Evolutionary conservation across 306 rosid species (phyloP), one percentile per base, ranked within the genome.

Genomic region (Cucumis sativus): DNA sequence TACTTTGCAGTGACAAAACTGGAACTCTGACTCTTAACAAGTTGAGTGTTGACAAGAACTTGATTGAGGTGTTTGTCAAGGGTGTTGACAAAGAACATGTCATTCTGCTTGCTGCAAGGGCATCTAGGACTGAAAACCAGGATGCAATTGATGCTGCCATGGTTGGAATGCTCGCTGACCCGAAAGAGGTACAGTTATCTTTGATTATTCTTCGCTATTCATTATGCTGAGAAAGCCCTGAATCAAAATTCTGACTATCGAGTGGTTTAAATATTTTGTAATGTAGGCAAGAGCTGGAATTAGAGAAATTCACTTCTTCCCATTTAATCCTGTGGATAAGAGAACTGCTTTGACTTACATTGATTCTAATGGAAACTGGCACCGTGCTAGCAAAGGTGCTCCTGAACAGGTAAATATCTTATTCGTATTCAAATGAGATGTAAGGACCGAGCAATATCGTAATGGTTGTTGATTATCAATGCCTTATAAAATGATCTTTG

Each of bases 131-230:
- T 16, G 99, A 95, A 78, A 95, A 95, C 82, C 99, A 95, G 90
- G 99, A 95, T 58, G 99, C 99, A 66, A 95, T 95, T 66, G 99
- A 95, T 77, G 89, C 97, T 49, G 99, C 97, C 83, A 90, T 95
- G 84, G 99, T 95, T 78, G 97, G 97, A 85, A 95, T 87, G 88
- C 99, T 95, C 79, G 99, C 99, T 33, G 99, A 95, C 64, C 99
- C 99, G 1, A 95, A 91, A 65, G 99, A 95, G 99, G 99, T 95
- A 71, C 74, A 59, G 20, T 35, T 49, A 59, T 8, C 47, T n/a
- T 73, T 30, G 20, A 54, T 83, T 10, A 4, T 65, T 75, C 28
- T 80, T 77, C 33, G 18, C 10, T 73, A 25, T 51, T 14, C 58
- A 10, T 49, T 51, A 14, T 51, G 55, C 2, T 25, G n/a, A 49